phyloP scores from a whole-genome alignment of 2,329 filamentous ascomycete species.

The Annulohypoxylon truncatum region DNA sequence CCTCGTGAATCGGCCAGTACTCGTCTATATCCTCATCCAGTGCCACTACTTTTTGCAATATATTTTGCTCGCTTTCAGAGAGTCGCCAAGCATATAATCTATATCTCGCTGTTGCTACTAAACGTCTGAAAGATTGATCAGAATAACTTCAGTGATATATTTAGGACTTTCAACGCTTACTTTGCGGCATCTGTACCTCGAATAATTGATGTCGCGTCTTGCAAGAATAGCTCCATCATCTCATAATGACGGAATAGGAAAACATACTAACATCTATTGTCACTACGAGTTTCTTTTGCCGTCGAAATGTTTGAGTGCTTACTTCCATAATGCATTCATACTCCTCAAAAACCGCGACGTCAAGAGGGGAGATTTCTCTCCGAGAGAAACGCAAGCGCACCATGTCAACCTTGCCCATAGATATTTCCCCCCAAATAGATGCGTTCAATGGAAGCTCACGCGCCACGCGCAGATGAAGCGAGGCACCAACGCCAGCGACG shows the following conservation, averaged over 20 bases:
- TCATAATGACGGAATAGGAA: not conserved
- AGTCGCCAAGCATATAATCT: accelerated
- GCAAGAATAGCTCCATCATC: slow-evolving; percentile 3
- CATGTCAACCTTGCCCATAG: not conserved
- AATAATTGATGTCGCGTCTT: slow-evolving; percentile 5
- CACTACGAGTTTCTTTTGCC: not conserved
- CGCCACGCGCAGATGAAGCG: slow-evolving; percentile 20
- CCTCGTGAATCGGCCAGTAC: slow-evolving; percentile 20
- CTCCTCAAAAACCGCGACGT: not conserved
- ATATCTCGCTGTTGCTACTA: not conserved
- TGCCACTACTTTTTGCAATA: slow-evolving; percentile 4
- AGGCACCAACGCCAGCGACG: slow-evolving; percentile 17
- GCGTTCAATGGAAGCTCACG: not conserved
- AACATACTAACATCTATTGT: slow-evolving; percentile 1
- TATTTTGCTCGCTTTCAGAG: not conserved
- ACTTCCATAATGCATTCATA: not conserved
- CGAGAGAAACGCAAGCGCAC: not conserved
- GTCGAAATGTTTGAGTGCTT: not conserved
- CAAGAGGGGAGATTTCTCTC: slow-evolving; percentile 10
- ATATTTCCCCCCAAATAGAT: not conserved
- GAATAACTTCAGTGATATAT: not conserved
- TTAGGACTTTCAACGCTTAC: not conserved
- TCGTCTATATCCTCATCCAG: slow-evolving; percentile 18
- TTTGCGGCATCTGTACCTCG: not conserved
- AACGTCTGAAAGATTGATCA: slow-evolving; percentile 2